Evolutionary conservation across 352 stramenopile genomes (phyloP), one percentile per base, ranked within the genome.

Genomic region (Salisapilia sapeloensis): DNA sequence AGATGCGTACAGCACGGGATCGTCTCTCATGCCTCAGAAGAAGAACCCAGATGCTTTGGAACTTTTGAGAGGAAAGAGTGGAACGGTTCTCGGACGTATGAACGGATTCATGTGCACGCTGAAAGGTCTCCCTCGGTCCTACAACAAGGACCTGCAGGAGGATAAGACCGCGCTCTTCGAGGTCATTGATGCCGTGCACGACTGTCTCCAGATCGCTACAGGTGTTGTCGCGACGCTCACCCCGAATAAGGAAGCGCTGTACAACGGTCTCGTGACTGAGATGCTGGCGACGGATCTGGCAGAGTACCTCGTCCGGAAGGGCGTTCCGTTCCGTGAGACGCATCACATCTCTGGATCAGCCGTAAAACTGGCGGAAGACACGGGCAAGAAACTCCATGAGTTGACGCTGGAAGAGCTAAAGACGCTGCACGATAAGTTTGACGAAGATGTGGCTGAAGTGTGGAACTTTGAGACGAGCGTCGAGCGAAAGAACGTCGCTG

Each of bases 121-220:
- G 30, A 99, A 99, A 59, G 72, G 69, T 9, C 58, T 98, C 24
- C 95, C 94, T 27, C 77, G 91, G 22, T 96, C 92, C 17, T 99
- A 99, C 82, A 99, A 99, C 70, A 99, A 99, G 71, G 95, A 99
- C 55, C 69, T 99, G 18, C 95, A 99, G 60, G 95, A 99, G 63
- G 95, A 98, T 65, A 99, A 98, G 74, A 85, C 96, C 29, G 78
- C 89, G 33, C 66, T 98, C 15, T 98, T 99, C 47, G 86, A 97
- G 64, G 82, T 92, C 5, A 84, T 98, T 22, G 87, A 97, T 51
- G 98, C 87, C 19, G 87, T 98, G 34, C 77, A 95, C 48, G 93
- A 97, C 70, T 97, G 90, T 49, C 56, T 98, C 20, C 86, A 92
- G 35, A 98, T 98, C 62, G 79, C 87, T 16, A 96, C 83, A 5